Conservation (phyloP, 2,329 filamentous ascomycete genomes). For the Dothideomycetes sp. region DNA sequence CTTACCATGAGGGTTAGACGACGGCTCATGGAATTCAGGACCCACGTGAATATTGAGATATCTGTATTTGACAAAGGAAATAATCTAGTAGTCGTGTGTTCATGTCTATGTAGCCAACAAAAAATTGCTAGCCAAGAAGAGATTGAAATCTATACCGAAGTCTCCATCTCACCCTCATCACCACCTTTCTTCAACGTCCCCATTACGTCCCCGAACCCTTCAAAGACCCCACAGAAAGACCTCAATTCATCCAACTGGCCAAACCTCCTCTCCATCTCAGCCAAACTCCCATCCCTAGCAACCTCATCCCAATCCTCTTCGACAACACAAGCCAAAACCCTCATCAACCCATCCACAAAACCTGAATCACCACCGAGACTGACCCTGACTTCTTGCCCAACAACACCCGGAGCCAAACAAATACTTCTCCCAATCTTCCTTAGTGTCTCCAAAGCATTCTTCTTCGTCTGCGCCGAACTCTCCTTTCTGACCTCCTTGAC, state of each 20-base stretch:
- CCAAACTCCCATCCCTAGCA: not conserved
- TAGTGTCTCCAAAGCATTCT: not conserved
- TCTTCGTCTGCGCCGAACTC: not conserved
- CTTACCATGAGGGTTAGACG: too few relatives aligned
- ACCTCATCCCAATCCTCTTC: not conserved
- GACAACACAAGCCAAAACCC: not conserved
- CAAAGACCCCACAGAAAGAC: not conserved
- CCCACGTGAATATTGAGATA: too few relatives aligned
- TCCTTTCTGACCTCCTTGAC: not conserved
- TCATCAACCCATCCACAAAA: not conserved
- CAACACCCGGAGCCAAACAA: not conserved
- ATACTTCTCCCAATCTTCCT: slow-evolving; percentile 4
- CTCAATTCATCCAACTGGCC: slow-evolving; percentile 7
- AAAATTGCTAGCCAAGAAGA: too few relatives aligned
- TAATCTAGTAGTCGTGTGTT: too few relatives aligned
- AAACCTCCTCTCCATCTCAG: slow-evolving; percentile 2
- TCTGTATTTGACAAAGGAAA: too few relatives aligned
- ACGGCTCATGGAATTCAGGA: too few relatives aligned
- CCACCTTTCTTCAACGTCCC: not conserved
- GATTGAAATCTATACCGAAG: too few relatives aligned
- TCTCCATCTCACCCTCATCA: not conserved
- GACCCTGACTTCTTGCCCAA: not conserved
- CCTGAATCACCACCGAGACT: not conserved
- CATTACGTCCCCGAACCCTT: not conserved
- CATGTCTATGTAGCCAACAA: too few relatives aligned